Base-by-base conservation (phyloP, 73 alveolate genomes). In the Breviolum minutum region DNA sequence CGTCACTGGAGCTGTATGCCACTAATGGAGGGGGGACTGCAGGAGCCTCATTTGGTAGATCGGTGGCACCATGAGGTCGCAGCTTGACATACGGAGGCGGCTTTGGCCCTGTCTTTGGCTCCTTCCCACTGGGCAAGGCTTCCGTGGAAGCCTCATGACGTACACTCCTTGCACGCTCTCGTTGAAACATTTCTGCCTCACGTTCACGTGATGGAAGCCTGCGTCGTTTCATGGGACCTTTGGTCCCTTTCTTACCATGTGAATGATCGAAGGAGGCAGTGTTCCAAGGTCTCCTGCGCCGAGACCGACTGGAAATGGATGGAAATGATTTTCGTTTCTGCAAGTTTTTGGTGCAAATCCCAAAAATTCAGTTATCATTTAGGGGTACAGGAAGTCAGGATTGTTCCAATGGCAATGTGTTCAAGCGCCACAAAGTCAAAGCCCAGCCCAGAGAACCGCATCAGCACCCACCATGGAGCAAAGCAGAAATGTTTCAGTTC, bases 121-220 rank as follows among this genome's bases (percentile, higher is more conserved):
- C 94, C 77, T 85, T 85, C 60, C 66, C 87, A 32, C 66, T 8
- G 77, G 63, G 40, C 32, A 73, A 13, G 32, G 32, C 83, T 9
- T 3, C 63, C 30, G 30, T 7, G 29, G 9, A 60, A 5, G 8
- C 1, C 9, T 11, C 87, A 3, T 19, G 48, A 22, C 79, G 16
- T 12, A 19, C 63, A 26, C 79, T 27, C 6, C 77, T 9, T 0
- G 97, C 88, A 0, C 79, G 88, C 66, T 92, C 97, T 22, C 89
- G 88, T 26, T 80, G 97, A 60, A 92, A 92, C 97, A 92, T 92
- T 61, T n/a, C 97, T 40, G 97, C 89, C 68, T 92, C 97, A 1
- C 97, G 97, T 40, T 92, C 97, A 5, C 97, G 80, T 63, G 90
- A 71, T 6, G 95, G 95, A 14, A 88, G 70, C 66, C 97, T 71